Base-by-base conservation (phyloP, 2,329 filamentous ascomycete genomes). In the Phaeosphaeriaceae sp. region DNA sequence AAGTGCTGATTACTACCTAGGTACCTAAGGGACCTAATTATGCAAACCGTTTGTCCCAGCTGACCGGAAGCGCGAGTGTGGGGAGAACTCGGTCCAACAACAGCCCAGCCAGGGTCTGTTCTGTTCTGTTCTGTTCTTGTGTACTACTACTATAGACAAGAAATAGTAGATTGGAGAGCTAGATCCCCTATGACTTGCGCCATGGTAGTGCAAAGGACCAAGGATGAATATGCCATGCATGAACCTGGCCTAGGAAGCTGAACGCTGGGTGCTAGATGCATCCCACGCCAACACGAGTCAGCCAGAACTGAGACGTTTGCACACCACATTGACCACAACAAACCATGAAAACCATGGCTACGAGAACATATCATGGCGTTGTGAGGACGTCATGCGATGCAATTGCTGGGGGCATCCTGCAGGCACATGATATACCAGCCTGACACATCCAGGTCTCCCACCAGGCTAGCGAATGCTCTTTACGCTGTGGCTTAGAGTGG, bases 231-330 rank as follows among this genome's bases (percentile, higher is more conserved):
- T 4, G 23, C 23, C 23, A 6, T 8, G 6, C 23, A 26, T 7
- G 23, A 26, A 26, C 23, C 23, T 26, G 7, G n/a, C n/a, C n/a
- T n/a, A n/a, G n/a, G 23, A 26, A 7, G 23, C 23, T 8, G 23
- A 44, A 48, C 36, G 44, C 30, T 41, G 36, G 34, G n/a, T n/a
- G n/a, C n/a, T n/a, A n/a, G n/a, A n/a, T 42, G 39, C 53, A 46
- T 39, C 46, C 46, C 46, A 39, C 46, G 44, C 38, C 42, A 33
- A 46, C 49, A 29, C 41, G 49, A 28, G 3, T 42, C 36, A 47
- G 34, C 28, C 46, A 53, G 43, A 55, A 37, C n/a, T 39, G 41
- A 49, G 36, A 39, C 36, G 6, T 48, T 29, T 52, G 28, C 16
- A 33, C 48, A 35, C 29, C 37, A 26, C 23, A n/a, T n/a, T n/a